Evolutionary conservation across 1,139 yeast genomes (phyloP).

Genomic region (Williopsis jadinii): DNA sequence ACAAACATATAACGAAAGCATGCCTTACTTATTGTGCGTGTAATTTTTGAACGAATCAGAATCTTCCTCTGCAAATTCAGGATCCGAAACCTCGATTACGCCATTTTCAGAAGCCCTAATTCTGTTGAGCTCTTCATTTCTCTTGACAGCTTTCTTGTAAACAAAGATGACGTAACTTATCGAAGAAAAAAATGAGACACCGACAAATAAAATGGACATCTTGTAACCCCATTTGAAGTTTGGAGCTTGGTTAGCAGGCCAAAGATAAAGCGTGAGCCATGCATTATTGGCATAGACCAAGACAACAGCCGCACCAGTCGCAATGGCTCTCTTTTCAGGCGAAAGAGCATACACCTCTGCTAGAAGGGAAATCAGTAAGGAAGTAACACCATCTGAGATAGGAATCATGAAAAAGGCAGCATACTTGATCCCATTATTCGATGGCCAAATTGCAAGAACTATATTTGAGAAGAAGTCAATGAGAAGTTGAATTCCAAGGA

Average conservation of each 20-base stretch:
- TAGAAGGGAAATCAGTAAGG: slow-evolving; percentile 8
- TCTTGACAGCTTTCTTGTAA: background rate
- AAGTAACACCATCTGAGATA: slow-evolving; percentile 9
- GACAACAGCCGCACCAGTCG: slow-evolving; percentile 13
- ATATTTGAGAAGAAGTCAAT: slow-evolving; percentile 8
- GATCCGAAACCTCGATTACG: no score
- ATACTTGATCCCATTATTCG: slow-evolving; percentile 6
- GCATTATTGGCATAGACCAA: slow-evolving; percentile 13
- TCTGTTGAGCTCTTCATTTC: background rate
- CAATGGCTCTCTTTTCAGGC: slow-evolving; percentile 12
- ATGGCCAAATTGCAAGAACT: slow-evolving; percentile 12
- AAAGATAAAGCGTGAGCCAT: slow-evolving; percentile 10
- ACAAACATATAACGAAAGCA: no score
- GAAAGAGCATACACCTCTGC: slow-evolving; percentile 12
- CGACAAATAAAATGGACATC: slow-evolving; percentile 11
- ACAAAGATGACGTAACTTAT: slow-evolving; percentile 2
- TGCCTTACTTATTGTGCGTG: no score
- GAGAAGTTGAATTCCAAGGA: slow-evolving; percentile 18
- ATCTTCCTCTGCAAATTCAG: no score
- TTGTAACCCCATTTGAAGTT: slow-evolving; percentile 15
- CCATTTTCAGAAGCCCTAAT: background rate
- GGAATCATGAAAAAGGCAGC: slow-evolving; percentile 13
- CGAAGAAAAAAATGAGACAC: slow-evolving; percentile 6
- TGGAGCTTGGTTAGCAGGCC: slow-evolving; percentile 13
- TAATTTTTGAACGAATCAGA: no score